phyloP scores from a whole-genome alignment of 495 filamentous ascomycete genomes.

The Pyrenula aspistea region DNA sequence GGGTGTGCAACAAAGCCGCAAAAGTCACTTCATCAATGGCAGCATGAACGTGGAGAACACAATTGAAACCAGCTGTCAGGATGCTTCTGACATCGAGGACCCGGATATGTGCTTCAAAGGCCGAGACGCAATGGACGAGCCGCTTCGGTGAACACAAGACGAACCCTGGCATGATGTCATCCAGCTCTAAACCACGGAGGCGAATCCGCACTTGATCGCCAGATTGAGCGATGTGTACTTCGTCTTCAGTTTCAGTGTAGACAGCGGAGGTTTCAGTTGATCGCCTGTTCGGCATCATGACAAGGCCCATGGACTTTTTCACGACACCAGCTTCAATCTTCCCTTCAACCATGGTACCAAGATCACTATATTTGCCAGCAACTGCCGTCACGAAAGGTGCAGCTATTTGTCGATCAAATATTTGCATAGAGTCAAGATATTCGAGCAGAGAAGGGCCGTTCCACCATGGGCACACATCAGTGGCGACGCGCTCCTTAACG shows the following conservation, averaged over 20 bases:
- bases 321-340: conserved; percentile 85
- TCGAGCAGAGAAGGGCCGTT: conserved; percentile 86
- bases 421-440: conserved; percentile 80
- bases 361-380: conserved; percentile 86
- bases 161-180: conserved; percentile 94
- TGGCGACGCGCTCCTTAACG: conserved; percentile 78
- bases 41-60: conserved; percentile 81
- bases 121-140: conserved; percentile 74
- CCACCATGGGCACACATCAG: conserved; percentile 70
- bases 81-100: conserved; percentile 95
- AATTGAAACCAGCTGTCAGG: conserved; percentile 81
- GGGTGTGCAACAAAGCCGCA: conserved; percentile 72
- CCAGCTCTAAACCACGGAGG: conserved; percentile 88
- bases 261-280: conserved; percentile 66
- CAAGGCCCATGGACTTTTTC: conserved; percentile 68
- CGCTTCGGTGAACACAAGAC: conserved; percentile 89
- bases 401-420: conserved; percentile 89
- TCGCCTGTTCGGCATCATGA: conserved; percentile 92
- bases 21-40: conserved; percentile 96
- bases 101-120: conserved; percentile 97
- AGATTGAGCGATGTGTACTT: conserved; percentile 64
- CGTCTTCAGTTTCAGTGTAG: conserved; percentile 95
- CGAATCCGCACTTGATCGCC: conserved; percentile 93
- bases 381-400: conserved; percentile 99
- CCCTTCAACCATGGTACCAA: conserved; percentile 96